Conservation (phyloP, 2,329 filamentous ascomycete species). For the Tolypocladium sp. region DNA sequence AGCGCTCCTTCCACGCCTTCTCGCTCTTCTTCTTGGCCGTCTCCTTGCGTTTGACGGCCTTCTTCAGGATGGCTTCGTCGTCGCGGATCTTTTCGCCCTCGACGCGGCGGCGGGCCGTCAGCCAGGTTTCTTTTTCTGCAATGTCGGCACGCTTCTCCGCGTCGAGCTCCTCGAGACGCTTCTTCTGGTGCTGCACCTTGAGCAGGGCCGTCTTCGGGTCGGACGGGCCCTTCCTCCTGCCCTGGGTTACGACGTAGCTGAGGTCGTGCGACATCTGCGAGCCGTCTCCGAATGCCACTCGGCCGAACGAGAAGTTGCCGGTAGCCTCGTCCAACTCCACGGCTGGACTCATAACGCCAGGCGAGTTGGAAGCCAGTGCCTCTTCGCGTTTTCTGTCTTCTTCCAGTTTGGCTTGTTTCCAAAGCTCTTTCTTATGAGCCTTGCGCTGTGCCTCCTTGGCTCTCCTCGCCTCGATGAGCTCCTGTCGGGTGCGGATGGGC, state of each 20-base stretch:
- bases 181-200: conserved; percentile 78
- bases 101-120: conserved; percentile 79
- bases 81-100: conserved; percentile 86
- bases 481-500: conserved; percentile 71
- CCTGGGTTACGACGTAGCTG: conserved; percentile 41
- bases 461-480: conserved; percentile 82
- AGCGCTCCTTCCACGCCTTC: conserved; percentile 72
- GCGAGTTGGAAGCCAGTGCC: conserved; percentile 53
- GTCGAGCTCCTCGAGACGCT: conserved; percentile 66
- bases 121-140: conserved; percentile 88
- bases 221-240: conserved; percentile 70
- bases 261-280: conserved; percentile 67
- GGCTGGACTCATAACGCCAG: conserved; percentile 47
- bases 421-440: conserved; percentile 78
- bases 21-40: conserved; percentile 84
- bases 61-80: conserved; percentile 80
- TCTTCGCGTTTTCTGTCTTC: conserved; percentile 61
- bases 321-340: conserved; percentile 39
- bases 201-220: conserved; percentile 82
- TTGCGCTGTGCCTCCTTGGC: conserved; percentile 82
- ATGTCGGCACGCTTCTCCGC: conserved; percentile 76
- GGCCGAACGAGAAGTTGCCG: conserved; percentile 79
- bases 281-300: conserved; percentile 84
- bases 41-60: conserved; percentile 90
- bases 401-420: conserved; percentile 68